phyloP scores from a whole-genome alignment of 805 yeast genomes.

The Tetrapisispora iriomotensis region DNA sequence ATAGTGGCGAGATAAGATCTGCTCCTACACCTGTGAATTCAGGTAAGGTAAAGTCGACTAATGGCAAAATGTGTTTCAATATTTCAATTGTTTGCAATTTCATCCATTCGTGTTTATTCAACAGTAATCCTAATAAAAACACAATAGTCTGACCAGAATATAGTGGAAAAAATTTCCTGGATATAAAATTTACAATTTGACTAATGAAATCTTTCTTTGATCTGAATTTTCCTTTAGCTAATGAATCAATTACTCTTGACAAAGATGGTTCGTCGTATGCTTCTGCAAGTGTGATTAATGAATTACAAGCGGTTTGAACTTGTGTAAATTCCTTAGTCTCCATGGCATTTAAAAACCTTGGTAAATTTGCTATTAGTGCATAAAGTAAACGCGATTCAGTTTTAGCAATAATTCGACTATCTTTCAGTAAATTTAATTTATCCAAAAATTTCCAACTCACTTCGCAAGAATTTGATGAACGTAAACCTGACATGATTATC shows the following conservation, averaged over 20 bases:
- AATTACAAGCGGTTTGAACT: constrained; percentile 41
- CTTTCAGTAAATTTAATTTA: constrained; percentile 53
- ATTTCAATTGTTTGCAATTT: constrained; percentile 70
- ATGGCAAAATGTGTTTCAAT: constrained; percentile 63
- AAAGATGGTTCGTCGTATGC: constrained; percentile 45
- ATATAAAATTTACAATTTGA: constrained; percentile 68
- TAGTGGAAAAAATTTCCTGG: constrained; percentile 58
- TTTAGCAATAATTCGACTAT: constrained; percentile 69
- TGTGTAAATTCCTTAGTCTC: constrained; percentile 48
- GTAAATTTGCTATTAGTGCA: constrained; percentile 69
- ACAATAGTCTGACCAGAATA: constrained; percentile 68
- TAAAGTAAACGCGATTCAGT: constrained; percentile 59
- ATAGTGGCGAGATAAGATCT: constrained; percentile 81
- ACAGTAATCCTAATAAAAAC: constrained; percentile 65
- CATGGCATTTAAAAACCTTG: constrained; percentile 75
- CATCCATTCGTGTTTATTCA: constrained; percentile 72
- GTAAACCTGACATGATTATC: constrained; percentile 67
- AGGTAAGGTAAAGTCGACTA: constrained; percentile 63
- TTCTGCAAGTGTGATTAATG: constrained; percentile 54
- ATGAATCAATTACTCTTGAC: constrained; percentile 64
- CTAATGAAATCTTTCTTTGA: constrained; percentile 82
- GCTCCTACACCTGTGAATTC: constrained; percentile 90
- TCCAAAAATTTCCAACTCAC: constrained; percentile 67
- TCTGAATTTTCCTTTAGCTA: constrained; percentile 70
- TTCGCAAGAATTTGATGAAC: constrained; percentile 74